Base-by-base conservation (phyloP, 257 asterid genomes). In the Hygrophila difformis region DNA sequence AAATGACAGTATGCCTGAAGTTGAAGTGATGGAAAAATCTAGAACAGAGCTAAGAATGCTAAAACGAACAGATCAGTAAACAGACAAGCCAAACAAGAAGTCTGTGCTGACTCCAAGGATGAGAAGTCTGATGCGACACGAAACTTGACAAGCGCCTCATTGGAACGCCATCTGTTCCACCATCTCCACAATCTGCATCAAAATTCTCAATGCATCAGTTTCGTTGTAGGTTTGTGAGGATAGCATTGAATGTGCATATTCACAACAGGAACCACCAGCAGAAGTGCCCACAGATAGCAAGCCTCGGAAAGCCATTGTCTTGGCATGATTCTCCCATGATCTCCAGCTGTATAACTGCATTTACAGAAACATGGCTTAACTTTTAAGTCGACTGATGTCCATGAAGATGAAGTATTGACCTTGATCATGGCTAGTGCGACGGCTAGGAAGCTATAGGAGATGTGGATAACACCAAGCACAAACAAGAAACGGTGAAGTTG, bases 61-160 rank as follows among this genome's bases (percentile, higher is more conserved):
- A 24, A 24, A 24, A 24, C n/a, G n/a, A n/a, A n/a, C n/a, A n/a
- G n/a, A n/a, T n/a, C n/a, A n/a, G n/a, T n/a, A n/a, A n/a, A n/a
- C n/a, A n/a, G 71, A 89, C 97, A 94, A 89, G 91, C 97, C 97
- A 89, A 71, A 85, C 94, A 47, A 89, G 84, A 67, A 69, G 51
- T 58, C 70, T 57, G 57, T 82, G 82, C 42, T 67, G 84, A 68
- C 96, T 89, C 97, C 96, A 89, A n/a, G 96, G 79, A 50, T 85
- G 96, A 61, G 97, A 73, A 50, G 93, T 73, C 34, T 70, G 96
- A 56, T 81, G 60, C 56, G 58, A 44, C 20, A 86, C 49, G 45
- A 89, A 89, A 57, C 78, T 73, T n/a, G 93, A 60, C 39, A 82
- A 37, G 33, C 87, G 91, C 55, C 72, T 72, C 59, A 88, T 66